These are phyloP conservation scores for Fusarium buharicum DNA, from an alignment of 2,329 filamentous ascomycete genomes.

Conservation along the genomic window DNA sequence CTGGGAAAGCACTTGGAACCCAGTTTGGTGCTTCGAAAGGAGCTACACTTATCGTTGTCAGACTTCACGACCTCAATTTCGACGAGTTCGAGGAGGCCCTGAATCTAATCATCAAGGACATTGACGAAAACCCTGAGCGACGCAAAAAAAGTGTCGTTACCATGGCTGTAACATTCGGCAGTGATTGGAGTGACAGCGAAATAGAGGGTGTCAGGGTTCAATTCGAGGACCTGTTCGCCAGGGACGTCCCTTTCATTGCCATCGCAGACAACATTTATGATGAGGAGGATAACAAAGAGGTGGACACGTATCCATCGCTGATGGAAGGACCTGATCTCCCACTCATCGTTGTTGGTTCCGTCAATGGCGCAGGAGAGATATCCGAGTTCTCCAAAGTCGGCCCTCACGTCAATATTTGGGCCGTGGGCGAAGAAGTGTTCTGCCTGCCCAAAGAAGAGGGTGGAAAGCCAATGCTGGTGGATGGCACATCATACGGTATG, in stretches of 20 bases:
- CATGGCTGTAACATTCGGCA: not conserved
- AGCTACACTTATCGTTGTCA: slow-evolving; percentile 7
- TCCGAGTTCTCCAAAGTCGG: not conserved
- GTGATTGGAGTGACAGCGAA: too few species aligned
- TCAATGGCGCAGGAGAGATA: not conserved
- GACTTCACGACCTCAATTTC: not conserved
- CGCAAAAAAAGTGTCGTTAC: slow-evolving; percentile 7
- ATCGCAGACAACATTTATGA: not conserved
- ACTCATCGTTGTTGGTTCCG: slow-evolving; percentile 4
- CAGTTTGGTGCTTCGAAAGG: slow-evolving; percentile 8
- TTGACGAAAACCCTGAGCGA: slow-evolving; percentile 2
- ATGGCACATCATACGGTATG: slow-evolving; percentile 2
- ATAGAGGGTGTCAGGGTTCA: too few species aligned
- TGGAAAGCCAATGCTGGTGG: not conserved
- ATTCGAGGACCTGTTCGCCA: not conserved
- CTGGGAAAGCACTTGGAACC: slow-evolving; percentile 13
- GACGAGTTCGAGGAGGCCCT: not conserved
- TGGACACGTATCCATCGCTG: not conserved
- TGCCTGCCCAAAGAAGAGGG: not conserved
- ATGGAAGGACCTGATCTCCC: slow-evolving; percentile 5
- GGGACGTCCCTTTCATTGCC: slow-evolving; percentile 1
- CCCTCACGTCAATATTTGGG: not conserved
- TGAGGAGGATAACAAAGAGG: not conserved
- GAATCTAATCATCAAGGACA: not conserved
- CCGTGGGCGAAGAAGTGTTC: not conserved